Evolutionary conservation across 139 green algal species (phyloP).

Genomic region (Chlamydomonas sp.): DNA sequence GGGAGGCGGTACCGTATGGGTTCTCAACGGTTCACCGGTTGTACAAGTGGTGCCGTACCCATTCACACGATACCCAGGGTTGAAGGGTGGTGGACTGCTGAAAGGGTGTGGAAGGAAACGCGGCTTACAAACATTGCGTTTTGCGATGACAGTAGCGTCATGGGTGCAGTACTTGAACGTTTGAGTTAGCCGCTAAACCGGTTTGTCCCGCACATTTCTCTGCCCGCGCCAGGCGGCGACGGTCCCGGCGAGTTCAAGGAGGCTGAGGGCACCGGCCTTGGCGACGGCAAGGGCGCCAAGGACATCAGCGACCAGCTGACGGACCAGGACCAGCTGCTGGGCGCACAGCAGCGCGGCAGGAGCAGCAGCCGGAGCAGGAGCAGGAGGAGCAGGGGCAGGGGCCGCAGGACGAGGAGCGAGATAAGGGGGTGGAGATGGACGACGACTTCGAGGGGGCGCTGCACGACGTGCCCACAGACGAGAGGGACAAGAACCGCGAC

Average conservation of each 20-base stretch:
- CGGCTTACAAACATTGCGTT: too few relatives aligned
- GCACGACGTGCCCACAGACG: constrained; percentile 63
- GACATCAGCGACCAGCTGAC: constrained; percentile 95
- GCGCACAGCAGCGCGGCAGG: constrained; percentile 75
- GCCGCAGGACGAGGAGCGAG: constrained; percentile 65
- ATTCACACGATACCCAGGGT: too few relatives aligned
- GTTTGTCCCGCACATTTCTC: too few relatives aligned
- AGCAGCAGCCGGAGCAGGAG: constrained; percentile 57
- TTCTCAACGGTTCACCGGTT: too few relatives aligned
- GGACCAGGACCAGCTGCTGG: constrained; percentile 96
- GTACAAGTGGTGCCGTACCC: too few relatives aligned
- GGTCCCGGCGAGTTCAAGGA: constrained; percentile 68
- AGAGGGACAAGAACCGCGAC: constrained; percentile 71
- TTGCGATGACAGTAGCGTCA: too few relatives aligned
- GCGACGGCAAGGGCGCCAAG: constrained; percentile 78
- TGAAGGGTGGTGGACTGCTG: too few relatives aligned
- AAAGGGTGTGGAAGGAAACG: too few relatives aligned
- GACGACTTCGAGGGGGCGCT: constrained; percentile 94
- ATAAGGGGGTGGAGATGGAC: constrained; percentile 96
- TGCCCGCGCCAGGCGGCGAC: constrained; percentile 35
- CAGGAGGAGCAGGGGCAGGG: constrained; percentile 55
- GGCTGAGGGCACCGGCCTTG: constrained; percentile 86
- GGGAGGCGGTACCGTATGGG: neutral
- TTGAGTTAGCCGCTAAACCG: too few relatives aligned
- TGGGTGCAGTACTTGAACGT: too few relatives aligned